phyloP scores from a whole-genome alignment of 2,329 filamentous ascomycete genomes.

The Hypoxylon sp. region DNA sequence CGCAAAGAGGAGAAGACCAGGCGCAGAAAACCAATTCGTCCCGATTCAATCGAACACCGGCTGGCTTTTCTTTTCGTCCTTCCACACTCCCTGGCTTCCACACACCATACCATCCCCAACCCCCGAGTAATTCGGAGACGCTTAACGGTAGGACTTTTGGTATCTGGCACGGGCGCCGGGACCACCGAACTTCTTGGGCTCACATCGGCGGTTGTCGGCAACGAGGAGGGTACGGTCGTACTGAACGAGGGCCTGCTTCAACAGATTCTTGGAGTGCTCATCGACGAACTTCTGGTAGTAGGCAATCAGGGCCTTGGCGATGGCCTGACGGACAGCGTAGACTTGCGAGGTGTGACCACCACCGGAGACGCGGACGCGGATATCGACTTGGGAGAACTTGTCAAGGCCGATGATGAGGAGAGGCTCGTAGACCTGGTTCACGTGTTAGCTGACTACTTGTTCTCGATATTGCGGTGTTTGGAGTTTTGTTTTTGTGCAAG shows the following conservation, averaged over 20 bases:
- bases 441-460: slow-evolving; percentile 27
- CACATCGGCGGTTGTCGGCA: slow-evolving; percentile 98
- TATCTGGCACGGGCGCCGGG: slow-evolving; percentile 94
- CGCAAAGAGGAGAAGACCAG: slow-evolving; percentile 41
- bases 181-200: slow-evolving; percentile 99
- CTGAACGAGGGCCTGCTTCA: slow-evolving; percentile 96
- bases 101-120: slow-evolving; percentile 29
- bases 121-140: slow-evolving; percentile 43
- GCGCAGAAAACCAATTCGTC: slow-evolving; percentile 44
- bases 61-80: slow-evolving; percentile 42
- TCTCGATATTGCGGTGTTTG: not conserved
- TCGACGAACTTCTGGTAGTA: slow-evolving; percentile 99
- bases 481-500: not conserved
- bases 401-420: slow-evolving; percentile 96
- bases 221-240: slow-evolving; percentile 98
- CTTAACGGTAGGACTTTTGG: slow-evolving; percentile 99
- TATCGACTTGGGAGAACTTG: slow-evolving; percentile 97
- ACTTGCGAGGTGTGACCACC: slow-evolving; percentile 98
- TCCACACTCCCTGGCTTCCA: slow-evolving; percentile 37
- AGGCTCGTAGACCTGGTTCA: slow-evolving; percentile 90
- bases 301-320: slow-evolving; percentile 96
- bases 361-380: slow-evolving; percentile 94
- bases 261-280: slow-evolving; percentile 99
- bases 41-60: slow-evolving; percentile 50
- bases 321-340: slow-evolving; percentile 99